phyloP scores from a whole-genome alignment of 148 eudicot genomes.

The Polygonum aviculare region DNA sequence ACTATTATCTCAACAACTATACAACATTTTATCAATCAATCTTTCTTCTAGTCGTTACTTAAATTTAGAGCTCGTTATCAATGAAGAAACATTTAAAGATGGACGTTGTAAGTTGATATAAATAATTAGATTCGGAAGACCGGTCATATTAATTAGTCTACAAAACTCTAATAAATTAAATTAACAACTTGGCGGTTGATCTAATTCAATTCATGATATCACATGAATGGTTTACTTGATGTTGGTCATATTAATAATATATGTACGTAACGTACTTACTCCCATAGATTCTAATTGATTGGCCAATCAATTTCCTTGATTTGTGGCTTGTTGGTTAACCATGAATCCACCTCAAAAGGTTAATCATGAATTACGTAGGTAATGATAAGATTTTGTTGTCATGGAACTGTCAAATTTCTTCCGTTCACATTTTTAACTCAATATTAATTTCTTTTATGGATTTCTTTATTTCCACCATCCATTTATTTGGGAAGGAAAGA shows the following conservation, averaged over 20 bases:
- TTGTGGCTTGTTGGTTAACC: background rate
- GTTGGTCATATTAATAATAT: background rate
- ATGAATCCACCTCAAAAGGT: background rate
- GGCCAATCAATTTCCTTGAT: background rate
- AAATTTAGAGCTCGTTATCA: too few species aligned
- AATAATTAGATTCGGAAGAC: background rate
- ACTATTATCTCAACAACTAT: too few species aligned
- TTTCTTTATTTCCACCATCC: too few species aligned
- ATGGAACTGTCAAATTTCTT: background rate
- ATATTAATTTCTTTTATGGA: too few species aligned
- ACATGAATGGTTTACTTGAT: background rate
- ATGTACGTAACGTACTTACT: background rate
- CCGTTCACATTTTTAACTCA: too few species aligned
- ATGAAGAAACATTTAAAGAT: background rate
- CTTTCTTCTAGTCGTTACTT: too few species aligned
- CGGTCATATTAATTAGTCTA: background rate
- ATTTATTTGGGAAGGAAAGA: too few species aligned
- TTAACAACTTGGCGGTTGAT: background rate
- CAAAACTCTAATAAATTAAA: background rate
- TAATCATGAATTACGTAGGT: background rate
- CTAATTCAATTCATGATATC: background rate
- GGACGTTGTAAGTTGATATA: background rate
- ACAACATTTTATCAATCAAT: too few species aligned
- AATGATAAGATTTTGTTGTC: background rate
- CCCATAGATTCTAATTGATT: background rate